Base-by-base conservation (phyloP, 208 protist species). In the Trypanosomatidae sp. region DNA sequence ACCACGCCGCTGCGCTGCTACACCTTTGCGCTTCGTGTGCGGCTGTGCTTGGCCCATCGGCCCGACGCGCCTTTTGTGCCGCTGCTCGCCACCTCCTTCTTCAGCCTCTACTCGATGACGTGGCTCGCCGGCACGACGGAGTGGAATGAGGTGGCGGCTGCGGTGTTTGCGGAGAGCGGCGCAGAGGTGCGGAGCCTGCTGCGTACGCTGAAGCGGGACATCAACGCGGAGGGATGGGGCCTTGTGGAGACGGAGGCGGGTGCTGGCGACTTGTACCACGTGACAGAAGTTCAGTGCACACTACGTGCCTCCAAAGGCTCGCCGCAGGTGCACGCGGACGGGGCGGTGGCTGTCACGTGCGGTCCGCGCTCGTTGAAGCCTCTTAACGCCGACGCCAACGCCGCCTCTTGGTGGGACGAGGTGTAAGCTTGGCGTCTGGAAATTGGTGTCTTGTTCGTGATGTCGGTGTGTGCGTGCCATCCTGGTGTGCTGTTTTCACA, bases 221-320 rank as follows among this genome's bases (percentile, higher is more conserved):
- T 90, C 30, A 84, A 84, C 33, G 67, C 83, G 3, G 90, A 92
- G 59, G 87, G 90, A 19, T 94, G 90, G 90, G 75, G 69, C 30
- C 43, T 80, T 0, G 82, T 83, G 15, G 76, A 84, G 75, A 66
- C 39, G 39, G 84, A 82, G 64, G 70, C 53, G 22, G 74, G 74
- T 9, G 76, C 70, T n/a, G 77, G 80, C 0, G 80, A 82, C 36
- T 52, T 73, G n/a, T 82, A 79, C 47, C 71, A 80, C 62, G 55
- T 88, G 15, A 3, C 46, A 1, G 65, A 69, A 49, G 28, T 69
- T 9, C 65, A 53, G 9, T 7, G 28, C 65, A 41, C 46, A 19
- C 25, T 33, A 49, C 47, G 15, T 5, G 25, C 52, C 25, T n/a
- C n/a, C n/a, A n/a, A n/a, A n/a, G n/a, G n/a, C n/a, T n/a, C n/a